Evolutionary conservation across 2,329 filamentous ascomycete genomes (phyloP).

Genomic region (Colletotrichum tanaceti): DNA sequence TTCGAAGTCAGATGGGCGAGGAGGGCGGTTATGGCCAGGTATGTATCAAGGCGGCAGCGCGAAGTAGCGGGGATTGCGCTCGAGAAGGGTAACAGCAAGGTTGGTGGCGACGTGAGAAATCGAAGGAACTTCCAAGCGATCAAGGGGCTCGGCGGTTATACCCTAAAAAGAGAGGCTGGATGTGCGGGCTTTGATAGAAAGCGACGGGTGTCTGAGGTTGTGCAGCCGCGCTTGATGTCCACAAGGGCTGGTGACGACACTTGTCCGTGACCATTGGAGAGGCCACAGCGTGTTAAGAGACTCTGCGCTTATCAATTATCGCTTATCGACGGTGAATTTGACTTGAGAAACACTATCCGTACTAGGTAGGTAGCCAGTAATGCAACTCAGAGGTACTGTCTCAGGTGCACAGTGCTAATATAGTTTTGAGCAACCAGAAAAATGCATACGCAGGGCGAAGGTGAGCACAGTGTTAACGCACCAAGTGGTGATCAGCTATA

Average conservation of each 20-base stretch:
- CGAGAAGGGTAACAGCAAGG: background rate
- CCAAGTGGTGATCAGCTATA: background rate
- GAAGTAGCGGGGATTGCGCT: background rate
- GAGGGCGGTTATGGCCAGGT: background rate
- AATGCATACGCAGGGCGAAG: too few species aligned
- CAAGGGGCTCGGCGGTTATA: background rate
- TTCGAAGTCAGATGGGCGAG: background rate
- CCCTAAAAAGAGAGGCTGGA: background rate
- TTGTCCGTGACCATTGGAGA: conserved; percentile 8
- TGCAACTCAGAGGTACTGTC: background rate
- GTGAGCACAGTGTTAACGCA: background rate
- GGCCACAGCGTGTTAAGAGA: conserved; percentile 14
- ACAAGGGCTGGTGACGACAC: conserved; percentile 29
- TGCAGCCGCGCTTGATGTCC: conserved; percentile 5
- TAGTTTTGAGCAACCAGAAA: too few species aligned
- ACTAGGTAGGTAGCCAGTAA: background rate
- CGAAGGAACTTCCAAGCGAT: background rate
- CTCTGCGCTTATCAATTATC: conserved; percentile 21
- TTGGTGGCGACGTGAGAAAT: background rate
- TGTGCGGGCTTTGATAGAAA: conserved; percentile 1
- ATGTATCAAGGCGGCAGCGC: background rate
- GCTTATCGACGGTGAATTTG: conserved; percentile 3
- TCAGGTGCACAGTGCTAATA: too few species aligned
- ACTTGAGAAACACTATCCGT: too few species aligned
- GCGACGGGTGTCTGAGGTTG: conserved; percentile 6